Evolutionary conservation across 1,139 yeast species (phyloP), one percentile per base, ranked within the genome.

Genomic region (Taphrina populina): DNA sequence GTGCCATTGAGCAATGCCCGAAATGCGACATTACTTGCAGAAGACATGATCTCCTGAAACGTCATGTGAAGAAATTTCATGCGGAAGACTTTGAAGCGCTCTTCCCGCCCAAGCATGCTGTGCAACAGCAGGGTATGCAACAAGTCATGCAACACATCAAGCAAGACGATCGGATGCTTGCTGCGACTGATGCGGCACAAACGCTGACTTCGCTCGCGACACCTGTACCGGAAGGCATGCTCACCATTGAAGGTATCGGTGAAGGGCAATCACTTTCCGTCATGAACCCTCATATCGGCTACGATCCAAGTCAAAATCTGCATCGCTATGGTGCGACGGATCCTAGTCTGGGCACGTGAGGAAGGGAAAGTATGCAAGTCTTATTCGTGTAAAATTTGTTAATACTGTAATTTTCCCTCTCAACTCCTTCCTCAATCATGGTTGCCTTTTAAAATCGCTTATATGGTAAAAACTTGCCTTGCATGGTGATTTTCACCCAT

Each of bases 401-500:
- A n/a, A n/a, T n/a, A n/a, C n/a, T n/a, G n/a, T n/a, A n/a, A n/a
- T n/a, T n/a, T n/a, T n/a, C n/a, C n/a, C n/a, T n/a, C n/a, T n/a
- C n/a, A n/a, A n/a, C n/a, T n/a, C n/a, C n/a, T n/a, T n/a, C n/a
- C n/a, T n/a, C n/a, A n/a, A n/a, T n/a, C 30, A 27, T 27, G 7
- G 10, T 27, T n/a, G 4, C 8, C 13, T 10, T 24, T 37, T 60
- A 60, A 59, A 58, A 61, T 60, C 59, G 58, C 52, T 57, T 45
- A 49, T 60, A 61, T 26, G 62, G 62, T 45, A 61, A 40, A 58
- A 61, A 61, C 56, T 61, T 61, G 32, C 63, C 63, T 4, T 61
- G 53, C 49, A 57, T 59, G 34, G 62, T 60, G 56, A 61, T 60
- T 58, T 60, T 59, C 24, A 61, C 62, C 62, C 62, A 61, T 33